A percentile compares a stretch with the other conserved stretches of the same genome.
phyloP scores from a whole-genome alignment of 495 filamentous ascomycete species.

The Apiosordaria backusii region DNA sequence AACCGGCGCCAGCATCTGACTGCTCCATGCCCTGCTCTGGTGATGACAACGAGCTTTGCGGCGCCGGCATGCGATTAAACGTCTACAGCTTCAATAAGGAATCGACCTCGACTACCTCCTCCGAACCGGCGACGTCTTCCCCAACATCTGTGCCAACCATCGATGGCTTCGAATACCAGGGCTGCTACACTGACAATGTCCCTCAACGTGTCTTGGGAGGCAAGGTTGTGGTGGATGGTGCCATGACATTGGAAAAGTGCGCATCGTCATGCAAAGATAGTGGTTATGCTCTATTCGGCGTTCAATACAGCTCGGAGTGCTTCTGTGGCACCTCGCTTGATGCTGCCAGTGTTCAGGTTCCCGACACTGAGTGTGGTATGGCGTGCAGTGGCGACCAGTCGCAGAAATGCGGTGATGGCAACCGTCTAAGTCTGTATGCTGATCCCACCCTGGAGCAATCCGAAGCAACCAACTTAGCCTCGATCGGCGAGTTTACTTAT shows the following conservation, averaged over 20 bases:
- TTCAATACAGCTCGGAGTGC: conserved; percentile 66
- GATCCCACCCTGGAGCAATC: background rate
- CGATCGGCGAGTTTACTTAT: conserved; percentile 10
- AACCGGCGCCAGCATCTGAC: conserved; percentile 28
- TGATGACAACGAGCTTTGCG: conserved; percentile 38
- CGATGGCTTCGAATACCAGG: conserved; percentile 57
- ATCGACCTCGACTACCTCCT: background rate
- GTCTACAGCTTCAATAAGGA: conserved; percentile 16
- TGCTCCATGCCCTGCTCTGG: conserved; percentile 49
- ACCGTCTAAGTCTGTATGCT: conserved; percentile 49
- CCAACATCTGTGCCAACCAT: conserved; percentile 28
- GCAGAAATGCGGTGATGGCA: conserved; percentile 54
- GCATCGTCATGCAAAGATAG: conserved; percentile 48
- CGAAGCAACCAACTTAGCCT: background rate
- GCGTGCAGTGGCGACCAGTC: conserved; percentile 50
- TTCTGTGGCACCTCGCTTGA: conserved; percentile 57
- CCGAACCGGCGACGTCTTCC: conserved; percentile 31
- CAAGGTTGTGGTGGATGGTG: conserved; percentile 43
- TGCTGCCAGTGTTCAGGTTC: conserved; percentile 35
- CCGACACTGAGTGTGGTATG: conserved; percentile 54
- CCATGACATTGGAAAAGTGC: conserved; percentile 59
- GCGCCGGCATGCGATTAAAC: conserved; percentile 38
- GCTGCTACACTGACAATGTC: conserved; percentile 57
- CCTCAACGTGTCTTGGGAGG: conserved; percentile 56
- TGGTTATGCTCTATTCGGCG: conserved; percentile 55